phyloP scores from a whole-genome alignment of 2,329 filamentous ascomycete genomes.

The Trichoderma oligosporum region DNA sequence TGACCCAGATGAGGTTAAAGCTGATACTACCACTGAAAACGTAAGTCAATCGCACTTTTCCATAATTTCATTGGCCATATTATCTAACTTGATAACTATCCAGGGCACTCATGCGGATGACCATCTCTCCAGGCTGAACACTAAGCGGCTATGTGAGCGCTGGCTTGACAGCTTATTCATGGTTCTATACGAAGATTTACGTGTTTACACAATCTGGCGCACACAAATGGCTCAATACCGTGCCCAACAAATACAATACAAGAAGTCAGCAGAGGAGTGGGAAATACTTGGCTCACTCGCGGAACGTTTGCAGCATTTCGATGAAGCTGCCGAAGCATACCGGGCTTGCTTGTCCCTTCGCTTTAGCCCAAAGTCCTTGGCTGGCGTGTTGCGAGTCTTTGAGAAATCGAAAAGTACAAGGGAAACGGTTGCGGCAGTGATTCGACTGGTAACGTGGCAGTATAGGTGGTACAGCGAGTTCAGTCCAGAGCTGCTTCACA shows the following conservation, averaged over 20 bases:
- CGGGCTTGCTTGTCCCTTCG: constrained; percentile 79
- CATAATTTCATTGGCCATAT: background rate
- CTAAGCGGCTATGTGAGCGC: constrained; percentile 93
- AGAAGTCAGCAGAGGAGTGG: constrained; percentile 96
- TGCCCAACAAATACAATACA: constrained; percentile 90
- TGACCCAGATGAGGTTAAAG: constrained; percentile 72
- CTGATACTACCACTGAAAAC: constrained; percentile 64
- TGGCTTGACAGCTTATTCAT: constrained; percentile 99
- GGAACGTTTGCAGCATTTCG: constrained; percentile 84
- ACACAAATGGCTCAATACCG: constrained; percentile 96
- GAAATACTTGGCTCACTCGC: constrained; percentile 93
- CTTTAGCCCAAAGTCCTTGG: constrained; percentile 90
- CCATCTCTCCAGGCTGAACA: constrained; percentile 85
- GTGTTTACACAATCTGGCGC: constrained; percentile 98
- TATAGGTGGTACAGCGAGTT: constrained; percentile 99
- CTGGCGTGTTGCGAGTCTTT: constrained; percentile 75
- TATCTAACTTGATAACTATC: constrained; percentile 20
- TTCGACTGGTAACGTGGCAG: constrained; percentile 93
- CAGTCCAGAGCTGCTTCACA: constrained; percentile 82
- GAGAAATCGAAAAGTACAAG: constrained; percentile 75
- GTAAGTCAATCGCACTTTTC: constrained; percentile 40
- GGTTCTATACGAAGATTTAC: constrained; percentile 96
- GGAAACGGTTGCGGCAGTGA: constrained; percentile 78
- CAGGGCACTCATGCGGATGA: constrained; percentile 63
- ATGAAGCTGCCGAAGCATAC: constrained; percentile 92